Percentiles rank a stretch among this genome's conserved stretches.
Conservation (phyloP, 805 yeast species). For the Schwanniomyces occidentalis region DNA sequence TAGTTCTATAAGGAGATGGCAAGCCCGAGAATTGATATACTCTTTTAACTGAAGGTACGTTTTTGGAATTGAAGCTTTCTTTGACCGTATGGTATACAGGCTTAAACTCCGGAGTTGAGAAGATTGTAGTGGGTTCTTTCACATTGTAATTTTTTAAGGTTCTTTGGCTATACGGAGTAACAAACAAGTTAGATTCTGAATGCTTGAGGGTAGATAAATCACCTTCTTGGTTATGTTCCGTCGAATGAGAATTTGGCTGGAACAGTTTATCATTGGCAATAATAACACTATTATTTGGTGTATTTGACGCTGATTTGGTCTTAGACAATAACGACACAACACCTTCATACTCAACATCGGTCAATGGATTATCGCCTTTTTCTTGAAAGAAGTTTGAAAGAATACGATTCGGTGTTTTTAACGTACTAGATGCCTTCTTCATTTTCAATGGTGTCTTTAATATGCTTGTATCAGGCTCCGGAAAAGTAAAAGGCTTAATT, state of each 20-base stretch:
- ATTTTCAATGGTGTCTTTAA: constrained; percentile 4
- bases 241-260: neutral
- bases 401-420: constrained; percentile 47
- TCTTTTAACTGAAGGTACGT: constrained; percentile 37
- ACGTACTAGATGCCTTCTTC: neutral
- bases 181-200: constrained; percentile 11
- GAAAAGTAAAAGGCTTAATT: constrained; percentile 7
- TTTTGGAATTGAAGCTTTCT: constrained; percentile 20
- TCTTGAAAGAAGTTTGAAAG: constrained; percentile 68
- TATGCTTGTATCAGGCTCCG: constrained; percentile 7
- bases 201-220: too few relatives aligned
- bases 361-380: constrained; percentile 74
- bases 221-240: neutral
- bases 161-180: constrained; percentile 30
- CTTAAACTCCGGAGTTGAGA: constrained; percentile 37
- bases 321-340: constrained; percentile 56
- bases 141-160: constrained; percentile 25
- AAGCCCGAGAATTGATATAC: constrained; percentile 47
- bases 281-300: constrained; percentile 1
- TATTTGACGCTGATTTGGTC: constrained; percentile 5
- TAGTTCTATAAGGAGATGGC: constrained; percentile 45
- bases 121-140: constrained; percentile 13
- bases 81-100: constrained; percentile 37
- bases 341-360: constrained; percentile 80
- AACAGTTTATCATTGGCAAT: neutral